Conservation (phyloP, 768 basidiomycete genomes). For the Boletus coccyginus region DNA sequence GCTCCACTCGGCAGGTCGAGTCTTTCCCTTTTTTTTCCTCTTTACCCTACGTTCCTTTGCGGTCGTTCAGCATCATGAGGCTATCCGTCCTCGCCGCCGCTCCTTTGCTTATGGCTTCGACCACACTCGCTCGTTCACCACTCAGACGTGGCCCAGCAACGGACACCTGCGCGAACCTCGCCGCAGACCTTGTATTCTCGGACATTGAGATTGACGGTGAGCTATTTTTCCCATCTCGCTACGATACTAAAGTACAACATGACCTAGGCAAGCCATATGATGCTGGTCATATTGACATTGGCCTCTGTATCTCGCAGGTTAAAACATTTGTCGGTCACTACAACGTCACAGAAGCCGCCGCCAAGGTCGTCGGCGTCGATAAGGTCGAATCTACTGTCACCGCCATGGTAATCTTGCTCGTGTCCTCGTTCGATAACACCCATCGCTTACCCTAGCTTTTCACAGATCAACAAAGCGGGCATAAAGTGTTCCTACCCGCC, state of each 20-base stretch:
- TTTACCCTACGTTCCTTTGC: not conserved
- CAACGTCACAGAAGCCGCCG: conserved; percentile 20
- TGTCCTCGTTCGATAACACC: not conserved
- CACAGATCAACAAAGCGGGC: conserved; percentile 24
- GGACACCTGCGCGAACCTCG: conserved; percentile 18
- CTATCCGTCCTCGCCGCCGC: conserved; percentile 5
- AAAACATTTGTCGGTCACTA: conserved; percentile 22
- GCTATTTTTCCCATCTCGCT: not conserved
- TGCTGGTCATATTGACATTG: conserved; percentile 28
- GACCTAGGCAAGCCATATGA: conserved; percentile 17
- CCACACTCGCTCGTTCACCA: conserved; percentile 15
- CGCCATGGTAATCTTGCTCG: conserved; percentile 21
- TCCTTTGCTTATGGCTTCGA: conserved; percentile 18
- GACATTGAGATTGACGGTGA: conserved; percentile 14
- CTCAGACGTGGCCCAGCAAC: conserved; percentile 2
- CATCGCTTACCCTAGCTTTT: not conserved
- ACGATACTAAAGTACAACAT: not conserved
- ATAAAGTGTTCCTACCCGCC: conserved; percentile 32
- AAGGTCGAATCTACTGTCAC: conserved; percentile 21
- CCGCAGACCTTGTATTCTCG: conserved; percentile 15
- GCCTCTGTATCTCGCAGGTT: conserved; percentile 31
- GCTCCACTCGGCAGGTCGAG: not conserved
- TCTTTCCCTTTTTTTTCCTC: not conserved
- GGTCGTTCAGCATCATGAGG: conserved; percentile 14
- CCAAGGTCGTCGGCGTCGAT: conserved; percentile 19